phyloP scores from a whole-genome alignment of 192 early-diverging fungal species.

The Coemansia sp. region DNA sequence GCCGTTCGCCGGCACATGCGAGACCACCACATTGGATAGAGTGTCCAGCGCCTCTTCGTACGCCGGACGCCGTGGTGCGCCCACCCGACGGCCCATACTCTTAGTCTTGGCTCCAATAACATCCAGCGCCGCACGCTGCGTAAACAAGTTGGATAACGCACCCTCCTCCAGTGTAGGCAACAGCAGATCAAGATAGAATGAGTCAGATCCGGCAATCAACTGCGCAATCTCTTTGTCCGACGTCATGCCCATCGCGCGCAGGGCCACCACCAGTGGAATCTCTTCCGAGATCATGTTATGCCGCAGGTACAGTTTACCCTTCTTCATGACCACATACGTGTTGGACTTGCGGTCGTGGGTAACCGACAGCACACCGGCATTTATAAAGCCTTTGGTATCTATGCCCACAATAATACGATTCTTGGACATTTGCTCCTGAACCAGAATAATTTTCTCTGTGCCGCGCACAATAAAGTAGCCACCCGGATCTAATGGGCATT shows the following conservation, averaged over 20 bases:
- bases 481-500: conserved; percentile 96
- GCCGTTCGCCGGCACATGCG: conserved; percentile 77
- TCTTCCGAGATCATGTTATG: conserved; percentile 90
- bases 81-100: conserved; percentile 56
- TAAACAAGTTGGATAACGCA: conserved; percentile 71
- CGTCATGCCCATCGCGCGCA: conserved; percentile 95
- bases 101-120: conserved; percentile 81
- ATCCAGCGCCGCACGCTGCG: conserved; percentile 91
- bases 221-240: conserved; percentile 94
- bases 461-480: conserved; percentile 98
- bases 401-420: conserved; percentile 95
- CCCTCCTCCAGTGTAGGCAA: conserved; percentile 86
- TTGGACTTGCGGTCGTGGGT: conserved; percentile 95
- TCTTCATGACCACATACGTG: conserved; percentile 72
- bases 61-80: conserved; percentile 55
- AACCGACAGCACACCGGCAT: conserved; percentile 82
- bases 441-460: conserved; percentile 94
- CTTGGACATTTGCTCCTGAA: conserved; percentile 98
- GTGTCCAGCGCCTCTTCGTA: conserved; percentile 87
- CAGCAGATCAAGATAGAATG: conserved; percentile 77
- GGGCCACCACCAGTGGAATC: conserved; percentile 79
- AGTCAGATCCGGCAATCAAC: conserved; percentile 86
- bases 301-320: conserved; percentile 73
- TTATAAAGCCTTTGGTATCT: conserved; percentile 77
- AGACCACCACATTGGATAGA: conserved; percentile 70